Conservation (phyloP, 495 filamentous ascomycete species). For the Endocarpon pusillum region DNA sequence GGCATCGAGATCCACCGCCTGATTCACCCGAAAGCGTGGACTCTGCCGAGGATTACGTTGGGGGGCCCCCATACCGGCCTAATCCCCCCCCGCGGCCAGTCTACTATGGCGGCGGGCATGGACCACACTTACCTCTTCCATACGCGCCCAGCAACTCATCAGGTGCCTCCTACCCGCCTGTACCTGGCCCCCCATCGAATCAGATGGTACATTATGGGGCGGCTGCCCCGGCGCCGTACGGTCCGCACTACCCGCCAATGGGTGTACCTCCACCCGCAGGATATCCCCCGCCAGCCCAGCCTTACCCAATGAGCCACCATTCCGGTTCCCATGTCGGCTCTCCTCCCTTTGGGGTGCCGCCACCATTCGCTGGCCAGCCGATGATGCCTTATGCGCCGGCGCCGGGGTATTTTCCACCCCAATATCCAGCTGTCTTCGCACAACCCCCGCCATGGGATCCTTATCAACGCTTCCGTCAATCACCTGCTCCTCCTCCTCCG, state of each 20-base stretch:
- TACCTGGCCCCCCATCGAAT: background rate
- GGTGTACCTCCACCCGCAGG: constrained; percentile 24
- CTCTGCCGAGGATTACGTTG: constrained; percentile 32
- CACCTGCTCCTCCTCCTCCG: constrained; percentile 6
- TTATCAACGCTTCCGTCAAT: constrained; percentile 5
- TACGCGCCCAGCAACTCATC: constrained; percentile 34
- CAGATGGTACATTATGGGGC: constrained; percentile 1
- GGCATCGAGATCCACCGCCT: constrained; percentile 33
- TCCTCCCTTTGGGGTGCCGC: background rate
- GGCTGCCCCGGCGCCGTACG: background rate
- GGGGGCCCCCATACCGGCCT: constrained; percentile 20
- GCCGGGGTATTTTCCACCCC: constrained; percentile 26
- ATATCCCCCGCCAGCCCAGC: constrained; percentile 21
- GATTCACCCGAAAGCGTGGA: constrained; percentile 36
- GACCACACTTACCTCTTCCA: too few relatives aligned
- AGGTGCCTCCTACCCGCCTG: constrained; percentile 19
- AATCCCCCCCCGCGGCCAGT: constrained; percentile 19
- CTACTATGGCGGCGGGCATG: constrained; percentile 19
- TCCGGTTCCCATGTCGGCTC: background rate
- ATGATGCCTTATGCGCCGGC: constrained; percentile 29
- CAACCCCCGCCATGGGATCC: constrained; percentile 23
- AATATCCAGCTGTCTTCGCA: constrained; percentile 21
- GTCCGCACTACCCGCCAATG: constrained; percentile 14
- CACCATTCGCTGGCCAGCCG: constrained; percentile 32
- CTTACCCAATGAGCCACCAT: constrained; percentile 15